Evolutionary conservation across 805 yeast species (phyloP), one percentile per base, ranked within the genome.

Genomic region (Starmerella geochares): DNA sequence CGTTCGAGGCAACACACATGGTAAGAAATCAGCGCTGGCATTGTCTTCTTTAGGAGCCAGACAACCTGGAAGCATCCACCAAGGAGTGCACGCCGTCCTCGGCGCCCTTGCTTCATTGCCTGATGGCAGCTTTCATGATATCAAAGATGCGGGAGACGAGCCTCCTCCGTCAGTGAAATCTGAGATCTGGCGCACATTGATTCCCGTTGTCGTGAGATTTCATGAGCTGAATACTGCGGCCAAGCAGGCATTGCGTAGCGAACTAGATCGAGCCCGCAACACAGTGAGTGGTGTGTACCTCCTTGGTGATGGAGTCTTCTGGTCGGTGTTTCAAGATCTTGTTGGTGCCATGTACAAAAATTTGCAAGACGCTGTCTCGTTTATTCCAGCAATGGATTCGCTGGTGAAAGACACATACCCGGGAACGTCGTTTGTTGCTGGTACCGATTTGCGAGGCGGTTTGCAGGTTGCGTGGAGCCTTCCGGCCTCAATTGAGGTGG

Each of bases 251-350:
- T 14, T 49, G 4, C 10, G 2, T 7, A n/a, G 9, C 13, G 47
- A 49, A 10, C 24, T 52, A 10, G 4, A 6, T 1, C 33, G 19
- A 8, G 27, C 42, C 9, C 33, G 24, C 8, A 17, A 25, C 1
- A 25, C 48, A 3, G 33, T 53, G 4, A 23, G 21, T 5, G 51
- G 31, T 11, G 42, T 53, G 13, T 53, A 20, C 29, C 19, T 48
- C 3, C 38, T 50, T 23, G 20, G 32, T 9, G 45, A 53, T 20
- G 54, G 54, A 3, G 4, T 20, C n/a, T 14, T 48, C 4, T 53
- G 56, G 56, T 40, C 51, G 25, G 33, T 17, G 4, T 31, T 50
- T 8, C 24, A 23, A 10, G 56, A 53, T 7, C 33, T 19, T 5
- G 21, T 46, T 14, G 21, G 13, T 10, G n/a, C 35, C 7, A 4